Percentiles rank a stretch among this genome's conserved stretches.
Conservation (phyloP, 257 asterid genomes). For the Anisodus tanguticus region DNA sequence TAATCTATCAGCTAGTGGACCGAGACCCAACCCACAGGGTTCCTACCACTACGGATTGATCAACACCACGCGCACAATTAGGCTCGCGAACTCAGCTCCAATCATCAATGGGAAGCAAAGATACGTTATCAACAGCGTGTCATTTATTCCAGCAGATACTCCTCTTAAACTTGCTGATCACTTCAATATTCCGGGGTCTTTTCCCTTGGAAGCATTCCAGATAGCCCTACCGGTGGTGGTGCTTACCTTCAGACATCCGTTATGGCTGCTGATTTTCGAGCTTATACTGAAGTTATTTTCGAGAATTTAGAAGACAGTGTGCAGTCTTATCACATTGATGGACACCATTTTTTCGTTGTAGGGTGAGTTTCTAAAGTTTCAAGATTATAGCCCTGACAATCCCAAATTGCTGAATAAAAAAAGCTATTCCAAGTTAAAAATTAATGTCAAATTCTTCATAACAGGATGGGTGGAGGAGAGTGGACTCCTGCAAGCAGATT, state of each 20-base stretch:
- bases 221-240: conserved; percentile 35
- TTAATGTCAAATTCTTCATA: background rate
- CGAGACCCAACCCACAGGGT: conserved; percentile 48
- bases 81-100: conserved; percentile 40
- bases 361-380: conserved; percentile 25
- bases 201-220: conserved; percentile 38
- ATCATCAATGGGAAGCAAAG: conserved; percentile 42
- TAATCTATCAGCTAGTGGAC: conserved; percentile 47
- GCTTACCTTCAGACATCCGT: conserved; percentile 45
- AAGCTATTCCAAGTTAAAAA: no score
- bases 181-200: conserved; percentile 43
- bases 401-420: background rate
- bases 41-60: conserved; percentile 46
- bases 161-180: conserved; percentile 51
- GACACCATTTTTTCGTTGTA: conserved; percentile 31
- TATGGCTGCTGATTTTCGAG: conserved; percentile 48
- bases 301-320: conserved; percentile 38
- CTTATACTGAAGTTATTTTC: conserved; percentile 41
- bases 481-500: conserved; percentile 51
- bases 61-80: conserved; percentile 41
- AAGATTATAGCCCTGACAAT: background rate
- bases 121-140: conserved; percentile 44
- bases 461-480: conserved; percentile 52
- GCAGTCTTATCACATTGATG: conserved; percentile 35
- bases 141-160: conserved; percentile 43